Percentiles rank a stretch among this genome's conserved stretches.
Evolutionary conservation across 208 protist species (phyloP).

Genomic region (Angomonas ambiguus): DNA sequence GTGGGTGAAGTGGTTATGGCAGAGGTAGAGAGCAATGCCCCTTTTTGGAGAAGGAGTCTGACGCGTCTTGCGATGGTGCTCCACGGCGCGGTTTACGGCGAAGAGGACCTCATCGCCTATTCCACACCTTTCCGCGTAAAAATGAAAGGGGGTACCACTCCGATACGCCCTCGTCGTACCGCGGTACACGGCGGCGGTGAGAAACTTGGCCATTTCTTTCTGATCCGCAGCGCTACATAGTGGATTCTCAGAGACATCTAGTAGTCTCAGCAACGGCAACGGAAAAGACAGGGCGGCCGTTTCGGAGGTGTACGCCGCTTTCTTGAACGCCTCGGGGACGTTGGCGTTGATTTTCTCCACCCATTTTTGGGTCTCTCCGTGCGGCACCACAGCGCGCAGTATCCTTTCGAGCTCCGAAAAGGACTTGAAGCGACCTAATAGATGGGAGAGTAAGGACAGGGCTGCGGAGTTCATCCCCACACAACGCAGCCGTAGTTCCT

Average conservation of each 20-base stretch:
- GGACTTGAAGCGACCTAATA: not conserved
- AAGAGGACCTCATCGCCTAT: not conserved
- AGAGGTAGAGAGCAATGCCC: constrained; percentile 1
- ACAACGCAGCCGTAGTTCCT: constrained; percentile 4
- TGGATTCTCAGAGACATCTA: not conserved
- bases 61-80: not conserved
- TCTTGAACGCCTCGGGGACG: not conserved
- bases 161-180: not conserved
- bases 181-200: not conserved
- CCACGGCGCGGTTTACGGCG: not conserved
- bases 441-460: not conserved
- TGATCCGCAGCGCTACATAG: not conserved
- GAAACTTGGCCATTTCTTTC: not conserved
- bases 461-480: not conserved
- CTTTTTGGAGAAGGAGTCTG: too few relatives aligned
- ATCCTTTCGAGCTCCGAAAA: not conserved
- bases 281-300: not conserved
- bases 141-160: not conserved
- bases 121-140: not conserved
- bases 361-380: not conserved
- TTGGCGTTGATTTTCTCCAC: not conserved
- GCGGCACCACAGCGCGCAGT: not conserved
- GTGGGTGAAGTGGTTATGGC: constrained; percentile 6
- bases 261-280: not conserved
- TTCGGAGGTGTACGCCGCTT: not conserved